Evolutionary conservation across 768 basidiomycete species (phyloP), one percentile per base, ranked within the genome.

Genomic region (Strobilomyces dryophilus): DNA sequence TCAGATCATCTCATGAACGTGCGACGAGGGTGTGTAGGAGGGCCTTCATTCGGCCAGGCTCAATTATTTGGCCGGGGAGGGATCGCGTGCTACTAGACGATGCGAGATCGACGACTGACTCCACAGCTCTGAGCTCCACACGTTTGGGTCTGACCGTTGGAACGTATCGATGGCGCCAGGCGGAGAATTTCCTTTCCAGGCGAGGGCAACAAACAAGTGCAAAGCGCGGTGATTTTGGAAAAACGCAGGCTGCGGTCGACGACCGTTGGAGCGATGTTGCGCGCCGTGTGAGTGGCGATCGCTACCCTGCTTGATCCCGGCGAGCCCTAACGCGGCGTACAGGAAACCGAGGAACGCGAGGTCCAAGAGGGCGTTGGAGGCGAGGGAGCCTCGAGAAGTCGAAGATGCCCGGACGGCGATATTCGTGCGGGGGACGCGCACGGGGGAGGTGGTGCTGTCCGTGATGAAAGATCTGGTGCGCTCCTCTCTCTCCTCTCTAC

Each of bases 331-430:
- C 24, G 24, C 9, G 20, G 5, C 7, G 47, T 29, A 1, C 49
- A 87, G 85, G 64, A 98, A 95, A 76, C 92, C 97, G 20, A 92
- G 89, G 77, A 98, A 95, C 79, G 95, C 97, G 7, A 83, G 95
- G 34, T 89, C 89, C 14, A 99, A 98, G 72, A 80, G 97, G 55
- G 95, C 82, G 0, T 63, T 95, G 61, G 89, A 90, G 29, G 89
- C 88, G 34, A 81, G 94, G 11, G 87, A 87, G 62, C 83, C 97
- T 1, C 95, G 95, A 66, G 85, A 94, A 61, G 77, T 95, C 51
- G 93, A 95, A 71, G 92, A 91, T 65, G 78, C 83, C 34, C 84
- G 94, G 60, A 92, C 85, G 20, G 86, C 87, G 11, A 80, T 99
- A 52, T 95, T 99, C 68, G 92, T 97, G 24, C 82, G 86, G 58